Evolutionary conservation across 805 yeast species (phyloP).

Genomic region (Nakazawaea sp.): DNA sequence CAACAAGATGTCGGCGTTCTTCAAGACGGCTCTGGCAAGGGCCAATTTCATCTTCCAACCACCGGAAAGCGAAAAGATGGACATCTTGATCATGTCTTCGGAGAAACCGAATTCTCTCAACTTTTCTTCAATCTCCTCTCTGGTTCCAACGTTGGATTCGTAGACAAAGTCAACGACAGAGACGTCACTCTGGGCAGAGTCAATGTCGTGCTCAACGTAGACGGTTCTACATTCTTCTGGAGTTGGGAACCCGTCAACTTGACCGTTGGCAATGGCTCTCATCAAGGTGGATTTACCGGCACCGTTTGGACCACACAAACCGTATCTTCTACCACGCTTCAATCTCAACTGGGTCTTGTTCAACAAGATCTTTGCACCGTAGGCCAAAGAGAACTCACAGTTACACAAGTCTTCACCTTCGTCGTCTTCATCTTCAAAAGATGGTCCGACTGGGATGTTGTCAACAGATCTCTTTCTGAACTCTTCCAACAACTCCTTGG

Average conservation of each 20-base stretch:
- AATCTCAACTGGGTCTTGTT: slow-evolving; percentile 99
- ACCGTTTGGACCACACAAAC: slow-evolving; percentile 99
- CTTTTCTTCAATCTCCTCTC: slow-evolving; percentile 64
- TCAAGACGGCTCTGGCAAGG: slow-evolving; percentile 97
- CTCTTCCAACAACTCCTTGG: slow-evolving; percentile 86
- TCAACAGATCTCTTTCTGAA: slow-evolving; percentile 95
- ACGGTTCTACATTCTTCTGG: slow-evolving; percentile 99
- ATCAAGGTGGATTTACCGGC: slow-evolving; percentile 99
- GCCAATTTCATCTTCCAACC: slow-evolving; percentile 99
- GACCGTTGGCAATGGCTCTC: slow-evolving; percentile 97
- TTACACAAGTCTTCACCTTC: slow-evolving; percentile 99
- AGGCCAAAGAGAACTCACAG: slow-evolving; percentile 99
- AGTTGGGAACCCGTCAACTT: slow-evolving; percentile 99
- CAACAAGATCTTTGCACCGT: slow-evolving; percentile 99
- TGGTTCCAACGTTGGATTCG: slow-evolving; percentile 75
- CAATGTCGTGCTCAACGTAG: slow-evolving; percentile 99
- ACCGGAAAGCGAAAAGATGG: slow-evolving; percentile 96
- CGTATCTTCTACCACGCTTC: slow-evolving; percentile 98
- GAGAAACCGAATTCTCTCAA: slow-evolving; percentile 89
- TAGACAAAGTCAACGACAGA: slow-evolving; percentile 88
- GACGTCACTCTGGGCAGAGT: slow-evolving; percentile 96
- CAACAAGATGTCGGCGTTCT: slow-evolving; percentile 95
- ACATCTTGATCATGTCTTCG: slow-evolving; percentile 88
- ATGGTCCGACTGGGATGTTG: slow-evolving; percentile 95
- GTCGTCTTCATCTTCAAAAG: slow-evolving; percentile 87